Percentiles rank a stretch among this genome's conserved stretches.
Evolutionary conservation across 2,329 filamentous ascomycete species (phyloP).

Genomic region (Trichoderma sp.): DNA sequence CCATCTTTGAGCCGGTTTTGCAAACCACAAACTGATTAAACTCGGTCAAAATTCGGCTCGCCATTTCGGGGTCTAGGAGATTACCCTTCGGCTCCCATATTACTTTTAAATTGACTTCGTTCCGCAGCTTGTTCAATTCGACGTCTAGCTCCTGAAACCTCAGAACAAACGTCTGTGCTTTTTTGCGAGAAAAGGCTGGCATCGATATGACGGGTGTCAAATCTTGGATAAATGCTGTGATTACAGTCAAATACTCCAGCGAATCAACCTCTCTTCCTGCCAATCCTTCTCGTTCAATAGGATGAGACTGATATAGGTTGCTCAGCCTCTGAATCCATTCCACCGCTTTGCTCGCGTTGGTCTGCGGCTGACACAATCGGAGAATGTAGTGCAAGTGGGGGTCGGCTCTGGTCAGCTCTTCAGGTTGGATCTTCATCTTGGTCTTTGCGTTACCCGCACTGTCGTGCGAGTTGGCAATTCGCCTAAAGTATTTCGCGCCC

Average conservation of each 20-base stretch:
- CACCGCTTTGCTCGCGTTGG: constrained; percentile 38
- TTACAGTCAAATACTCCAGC: constrained; percentile 42
- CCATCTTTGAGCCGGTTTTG: constrained; percentile 44
- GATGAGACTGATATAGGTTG: constrained; percentile 40
- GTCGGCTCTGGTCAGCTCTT: constrained; percentile 40
- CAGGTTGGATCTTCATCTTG: constrained; percentile 45
- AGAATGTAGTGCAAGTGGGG: constrained; percentile 48
- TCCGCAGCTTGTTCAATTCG: constrained; percentile 44
- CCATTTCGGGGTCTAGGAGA: constrained; percentile 44
- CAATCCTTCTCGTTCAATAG: constrained; percentile 39
- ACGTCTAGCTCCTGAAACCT: constrained; percentile 38
- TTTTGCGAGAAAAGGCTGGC: constrained; percentile 44
- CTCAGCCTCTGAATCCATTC: constrained; percentile 46
- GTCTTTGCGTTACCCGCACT: constrained; percentile 41
- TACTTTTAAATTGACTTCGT: constrained; percentile 42
- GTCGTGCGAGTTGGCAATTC: constrained; percentile 40
- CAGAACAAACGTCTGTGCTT: constrained; percentile 42
- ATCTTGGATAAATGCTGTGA: constrained; percentile 44
- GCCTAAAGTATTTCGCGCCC: constrained; percentile 46
- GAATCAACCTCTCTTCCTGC: constrained; percentile 38
- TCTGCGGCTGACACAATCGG: constrained; percentile 46
- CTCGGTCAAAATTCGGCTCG: constrained; percentile 36
- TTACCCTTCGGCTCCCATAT: constrained; percentile 47
- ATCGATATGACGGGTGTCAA: constrained; percentile 38
- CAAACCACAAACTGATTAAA: constrained; percentile 43